Evolutionary conservation across 768 basidiomycete species (phyloP).

Genomic region (Hericium alpestre): DNA sequence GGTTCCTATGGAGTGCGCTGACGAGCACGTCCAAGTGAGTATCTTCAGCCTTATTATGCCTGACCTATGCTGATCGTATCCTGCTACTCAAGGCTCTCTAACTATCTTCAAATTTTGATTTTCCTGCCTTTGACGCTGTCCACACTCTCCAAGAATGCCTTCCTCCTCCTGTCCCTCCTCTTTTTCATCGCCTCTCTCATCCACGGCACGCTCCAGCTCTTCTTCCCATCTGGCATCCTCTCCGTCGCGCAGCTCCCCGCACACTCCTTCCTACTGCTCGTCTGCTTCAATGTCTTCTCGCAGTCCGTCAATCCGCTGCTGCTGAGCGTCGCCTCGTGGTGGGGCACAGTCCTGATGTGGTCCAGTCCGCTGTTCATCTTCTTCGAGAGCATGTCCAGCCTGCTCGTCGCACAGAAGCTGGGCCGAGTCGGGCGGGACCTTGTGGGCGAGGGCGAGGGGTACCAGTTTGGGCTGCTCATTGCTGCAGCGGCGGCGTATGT

Average conservation of each 20-base stretch:
- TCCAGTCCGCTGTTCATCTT: conserved; percentile 72
- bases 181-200: conserved; percentile 68
- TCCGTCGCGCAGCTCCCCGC: conserved; percentile 77
- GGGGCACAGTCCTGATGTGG: conserved; percentile 62
- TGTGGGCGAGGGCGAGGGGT: conserved; percentile 60
- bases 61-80: conserved; percentile 1
- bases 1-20: conserved; percentile 56
- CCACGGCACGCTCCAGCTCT: conserved; percentile 66
- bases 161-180: conserved; percentile 71
- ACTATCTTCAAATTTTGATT: conserved; percentile 69
- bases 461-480: conserved; percentile 70
- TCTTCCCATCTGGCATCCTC: conserved; percentile 62
- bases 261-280: conserved; percentile 77
- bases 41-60: neutral
- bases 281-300: conserved; percentile 79
- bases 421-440: conserved; percentile 69
- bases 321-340: conserved; percentile 48
- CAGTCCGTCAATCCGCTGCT: conserved; percentile 50
- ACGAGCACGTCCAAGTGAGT: conserved; percentile 52
- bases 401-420: conserved; percentile 72
- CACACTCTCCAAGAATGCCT: conserved; percentile 70
- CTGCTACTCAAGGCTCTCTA: conserved; percentile 45
- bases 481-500: conserved; percentile 74
- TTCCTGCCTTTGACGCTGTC: conserved; percentile 79
- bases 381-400: conserved; percentile 75